Conservation (phyloP, 352 stramenopile species). For the Phytophthora cactorum region DNA sequence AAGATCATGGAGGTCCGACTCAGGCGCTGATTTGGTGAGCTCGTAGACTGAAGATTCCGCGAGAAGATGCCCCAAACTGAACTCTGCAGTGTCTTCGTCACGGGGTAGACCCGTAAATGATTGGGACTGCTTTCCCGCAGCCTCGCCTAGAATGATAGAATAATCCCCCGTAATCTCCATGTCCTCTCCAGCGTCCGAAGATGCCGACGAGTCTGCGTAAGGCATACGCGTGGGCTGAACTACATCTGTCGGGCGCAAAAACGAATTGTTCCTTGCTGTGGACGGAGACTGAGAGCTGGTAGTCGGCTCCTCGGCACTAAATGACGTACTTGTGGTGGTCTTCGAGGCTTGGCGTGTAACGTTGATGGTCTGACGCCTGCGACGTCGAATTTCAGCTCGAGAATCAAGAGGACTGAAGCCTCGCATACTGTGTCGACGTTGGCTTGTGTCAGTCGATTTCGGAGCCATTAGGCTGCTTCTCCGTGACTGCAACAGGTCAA, state of each 20-base stretch:
- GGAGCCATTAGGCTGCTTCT: slow-evolving; percentile 36
- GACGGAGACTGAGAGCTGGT: slow-evolving; percentile 20
- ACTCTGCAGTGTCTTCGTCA: slow-evolving; percentile 67
- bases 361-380: slow-evolving; percentile 51
- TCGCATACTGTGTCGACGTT: slow-evolving; percentile 67
- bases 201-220: slow-evolving; percentile 82
- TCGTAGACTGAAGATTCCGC: slow-evolving; percentile 60
- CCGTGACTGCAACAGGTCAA: slow-evolving; percentile 33
- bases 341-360: slow-evolving; percentile 24
- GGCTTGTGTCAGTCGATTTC: slow-evolving; percentile 42
- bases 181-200: slow-evolving; percentile 80
- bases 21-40: slow-evolving; percentile 31
- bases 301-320: slow-evolving; percentile 5
- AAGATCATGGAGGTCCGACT: slow-evolving; percentile 32
- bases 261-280: slow-evolving; percentile 41
- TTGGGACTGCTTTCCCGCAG: slow-evolving; percentile 6
- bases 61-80: slow-evolving; percentile 68
- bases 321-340: slow-evolving; percentile 9
- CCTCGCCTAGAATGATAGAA: slow-evolving; percentile 30
- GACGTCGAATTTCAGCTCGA: slow-evolving; percentile 64
- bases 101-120: slow-evolving; percentile 13
- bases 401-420: slow-evolving; percentile 84
- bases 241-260: slow-evolving; percentile 44
- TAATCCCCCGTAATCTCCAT: slow-evolving; percentile 91
- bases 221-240: slow-evolving; percentile 38